Conservation (phyloP, 2,329 filamentous ascomycete genomes). For the Botrytis galanthina region DNA sequence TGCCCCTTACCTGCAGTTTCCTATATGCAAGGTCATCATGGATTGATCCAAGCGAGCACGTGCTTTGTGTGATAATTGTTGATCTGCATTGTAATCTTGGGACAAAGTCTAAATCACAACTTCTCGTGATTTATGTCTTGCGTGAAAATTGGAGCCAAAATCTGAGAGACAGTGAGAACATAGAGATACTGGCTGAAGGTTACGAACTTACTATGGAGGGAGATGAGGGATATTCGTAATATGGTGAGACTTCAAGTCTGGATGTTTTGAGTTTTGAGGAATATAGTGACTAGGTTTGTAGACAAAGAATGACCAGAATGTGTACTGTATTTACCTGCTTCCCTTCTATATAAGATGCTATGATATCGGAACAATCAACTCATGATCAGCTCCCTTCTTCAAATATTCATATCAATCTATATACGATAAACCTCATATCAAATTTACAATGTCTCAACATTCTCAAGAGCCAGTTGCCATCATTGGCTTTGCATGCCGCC, state of each 20-base stretch:
- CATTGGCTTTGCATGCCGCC: conserved; percentile 42
- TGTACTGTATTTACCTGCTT: not conserved
- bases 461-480: conserved; percentile 41
- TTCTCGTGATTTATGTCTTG: not conserved
- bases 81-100: not conserved
- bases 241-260: not conserved
- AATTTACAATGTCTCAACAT: not conserved
- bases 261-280: not conserved
- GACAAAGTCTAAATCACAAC: not conserved
- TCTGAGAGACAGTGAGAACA: not conserved
- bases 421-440: not conserved
- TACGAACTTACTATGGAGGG: not conserved
- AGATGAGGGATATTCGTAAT: not conserved
- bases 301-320: not conserved
- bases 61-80: not conserved
- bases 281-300: not conserved
- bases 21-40: not conserved
- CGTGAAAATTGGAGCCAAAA: not conserved
- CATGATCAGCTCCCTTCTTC: not conserved
- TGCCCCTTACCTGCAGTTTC: not conserved
- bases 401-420: not conserved
- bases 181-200: not conserved
- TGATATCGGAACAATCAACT: not conserved
- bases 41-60: not conserved
- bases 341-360: not conserved